Base-by-base conservation (phyloP, 2,329 filamentous ascomycete species). In the Teratosphaeria epicoccoides region DNA sequence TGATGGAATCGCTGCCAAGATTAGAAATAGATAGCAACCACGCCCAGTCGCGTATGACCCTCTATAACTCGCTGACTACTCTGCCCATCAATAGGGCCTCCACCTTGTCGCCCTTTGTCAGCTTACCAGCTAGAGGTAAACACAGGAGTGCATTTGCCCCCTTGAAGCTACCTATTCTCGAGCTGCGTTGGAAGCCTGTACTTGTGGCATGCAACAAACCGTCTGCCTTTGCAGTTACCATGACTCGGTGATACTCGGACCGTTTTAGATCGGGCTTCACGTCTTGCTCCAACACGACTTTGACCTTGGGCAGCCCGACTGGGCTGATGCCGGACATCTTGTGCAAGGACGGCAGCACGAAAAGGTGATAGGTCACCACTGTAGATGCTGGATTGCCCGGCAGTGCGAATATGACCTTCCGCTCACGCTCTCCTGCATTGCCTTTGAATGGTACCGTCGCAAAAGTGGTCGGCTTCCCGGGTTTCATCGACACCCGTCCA, bases 381-480 rank as follows among this genome's bases (percentile, higher is more conserved):
- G 93, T 91, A 2, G 87, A 93, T 1, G 91, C 93, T 0, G 93
- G 93, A 66, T 98, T 98, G 0, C 93, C 93, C 0, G 93, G 93
- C 0, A 98, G 76, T 0, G 88, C 87, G 71, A 98, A 98, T 58
- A 98, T 81, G 52, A 84, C 77, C 64, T 87, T 89, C 1, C 72
- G 73, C 23, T 81, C 69, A n/a, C 82, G 77, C 40, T 79, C 73
- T 20, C 82, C 80, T 12, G 61, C 54, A 46, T 67, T 64, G 51
- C 57, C 48, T 57, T 83, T 83, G 63, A 79, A 73, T 0, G 87
- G 83, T 0, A 97, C 79, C 0, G 88, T 96, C 2, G 93, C 93
- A 68, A 98, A 98, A 0, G 93, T 98, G 0, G 90, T 96, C 2
- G 93, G 93, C 70, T 97, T 98, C 4, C 93, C 93, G 0, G 93